These are phyloP conservation scores for Rosellinia necatrix DNA, from an alignment of 2,329 filamentous ascomycete genomes.

Conservation along the genomic window DNA sequence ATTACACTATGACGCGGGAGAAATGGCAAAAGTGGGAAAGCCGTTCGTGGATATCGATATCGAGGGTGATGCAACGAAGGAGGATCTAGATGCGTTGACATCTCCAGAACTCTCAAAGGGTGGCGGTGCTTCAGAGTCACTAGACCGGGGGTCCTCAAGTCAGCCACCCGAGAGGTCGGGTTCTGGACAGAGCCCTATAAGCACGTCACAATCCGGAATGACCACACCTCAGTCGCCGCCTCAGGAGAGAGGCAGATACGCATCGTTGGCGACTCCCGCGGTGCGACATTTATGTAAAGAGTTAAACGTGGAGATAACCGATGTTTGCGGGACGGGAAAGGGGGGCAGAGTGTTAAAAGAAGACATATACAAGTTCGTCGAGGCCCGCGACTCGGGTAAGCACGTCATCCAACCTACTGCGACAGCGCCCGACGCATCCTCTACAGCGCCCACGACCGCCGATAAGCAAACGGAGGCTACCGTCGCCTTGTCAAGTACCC, in stretches of 20 bases:
- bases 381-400: conserved; percentile 46
- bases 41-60: conserved; percentile 95
- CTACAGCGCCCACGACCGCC: conserved; percentile 41
- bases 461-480: conserved; percentile 69
- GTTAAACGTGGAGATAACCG: conserved; percentile 74
- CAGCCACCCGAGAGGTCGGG: conserved; percentile 26
- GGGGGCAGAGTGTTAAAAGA: conserved; percentile 92
- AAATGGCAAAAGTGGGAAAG: conserved; percentile 95
- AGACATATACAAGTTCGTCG: conserved; percentile 77
- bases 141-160: conserved; percentile 32
- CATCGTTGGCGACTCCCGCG: conserved; percentile 84
- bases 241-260: conserved; percentile 63
- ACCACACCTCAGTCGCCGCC: conserved; percentile 30
- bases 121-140: conserved; percentile 34
- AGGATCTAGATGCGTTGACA: conserved; percentile 54
- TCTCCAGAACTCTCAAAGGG: conserved; percentile 40
- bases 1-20: conserved; percentile 91
- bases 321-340: conserved; percentile 83
- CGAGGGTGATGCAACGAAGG: conserved; percentile 71
- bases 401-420: conserved; percentile 30
- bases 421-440: conserved; percentile 36
- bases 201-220: conserved; percentile 19
- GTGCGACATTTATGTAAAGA: conserved; percentile 88
- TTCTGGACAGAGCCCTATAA: conserved; percentile 8
- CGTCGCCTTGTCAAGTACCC: conserved; percentile 74